Base-by-base conservation (phyloP, 2,329 filamentous ascomycete genomes). In the Cladosporium sp. region DNA sequence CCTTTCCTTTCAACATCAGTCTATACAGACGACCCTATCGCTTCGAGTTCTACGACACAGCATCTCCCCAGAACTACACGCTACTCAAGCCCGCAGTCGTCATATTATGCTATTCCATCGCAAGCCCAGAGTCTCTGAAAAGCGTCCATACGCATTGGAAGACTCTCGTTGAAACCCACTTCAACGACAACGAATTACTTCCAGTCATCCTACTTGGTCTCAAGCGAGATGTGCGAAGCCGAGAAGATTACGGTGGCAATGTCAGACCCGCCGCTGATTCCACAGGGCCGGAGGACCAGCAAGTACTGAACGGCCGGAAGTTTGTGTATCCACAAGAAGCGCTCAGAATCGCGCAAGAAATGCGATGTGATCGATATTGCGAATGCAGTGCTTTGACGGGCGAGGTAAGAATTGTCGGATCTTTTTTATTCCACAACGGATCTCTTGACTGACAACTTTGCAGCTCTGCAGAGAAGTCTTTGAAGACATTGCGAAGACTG, bases 371-470 rank as follows among this genome's bases (percentile, higher is more conserved):
- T 68, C 69, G 73, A 30, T 84, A 84, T 64, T 80, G 78, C 3
- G 80, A 84, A 60, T 84, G 80, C 56, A 82, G 78, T 53, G 79
- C 80, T 35, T 32, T 78, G 33, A 83, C 80, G 5, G 80, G 80
- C 3, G 63, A 66, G 38, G 57, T 59, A 36, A 42, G 51, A 16
- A 7, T 12, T 27, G 22, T 9, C 9, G 22, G 9, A 4, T 27
- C 2, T 8, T 9, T 25, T 22, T 20, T 20, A n/a, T n/a, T n/a
- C 11, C 5, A 32, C 6, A 32, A 32, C 30, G 30, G n/a, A n/a
- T n/a, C n/a, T n/a, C 30, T 12, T 11, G 30, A 32, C 30, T 32
- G 30, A 32, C 30, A 32, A 32, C 2, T 19, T 18, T n/a, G 33
- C 77, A 83, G 65, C 65, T 84, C 33, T 77, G 81, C 55, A 68